Evolutionary conservation across 2,329 filamentous ascomycete species (phyloP).

Genomic region (Aspergillus tanneri): DNA sequence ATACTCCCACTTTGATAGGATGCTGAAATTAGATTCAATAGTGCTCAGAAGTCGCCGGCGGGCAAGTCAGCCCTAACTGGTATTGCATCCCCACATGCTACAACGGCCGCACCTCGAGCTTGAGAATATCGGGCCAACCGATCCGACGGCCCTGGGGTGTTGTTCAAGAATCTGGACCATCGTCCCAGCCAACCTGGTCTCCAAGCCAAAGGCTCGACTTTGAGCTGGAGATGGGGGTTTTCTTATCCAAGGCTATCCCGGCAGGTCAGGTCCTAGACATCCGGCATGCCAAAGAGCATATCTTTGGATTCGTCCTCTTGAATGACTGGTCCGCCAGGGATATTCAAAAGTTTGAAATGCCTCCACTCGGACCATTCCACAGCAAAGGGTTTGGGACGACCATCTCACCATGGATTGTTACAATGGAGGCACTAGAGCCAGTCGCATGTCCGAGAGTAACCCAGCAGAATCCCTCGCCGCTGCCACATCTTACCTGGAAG

Average conservation of each 20-base stretch:
- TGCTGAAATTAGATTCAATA: background rate
- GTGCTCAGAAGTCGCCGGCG: constrained; percentile 10
- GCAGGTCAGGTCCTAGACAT: constrained; percentile 42
- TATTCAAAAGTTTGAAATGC: constrained; percentile 60
- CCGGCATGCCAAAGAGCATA: constrained; percentile 51
- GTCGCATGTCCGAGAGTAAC: constrained; percentile 1
- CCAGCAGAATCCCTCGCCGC: constrained; percentile 3
- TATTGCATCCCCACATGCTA: constrained; percentile 15
- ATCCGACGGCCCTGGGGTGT: constrained; percentile 16
- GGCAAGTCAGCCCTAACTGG: constrained; percentile 10
- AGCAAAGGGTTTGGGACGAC: constrained; percentile 60
- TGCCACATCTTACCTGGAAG: constrained; percentile 13
- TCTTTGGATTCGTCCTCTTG: constrained; percentile 62
- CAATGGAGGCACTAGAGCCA: constrained; percentile 52
- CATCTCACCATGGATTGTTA: constrained; percentile 61
- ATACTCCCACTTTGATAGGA: background rate
- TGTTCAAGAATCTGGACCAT: background rate
- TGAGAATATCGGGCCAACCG: constrained; percentile 10
- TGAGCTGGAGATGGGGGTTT: constrained; percentile 51
- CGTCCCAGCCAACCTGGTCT: constrained; percentile 28
- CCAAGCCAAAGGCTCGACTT: constrained; percentile 47
- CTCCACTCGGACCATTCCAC: constrained; percentile 59
- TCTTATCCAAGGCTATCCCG: constrained; percentile 44
- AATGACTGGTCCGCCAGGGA: constrained; percentile 64
- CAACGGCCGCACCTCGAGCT: constrained; percentile 18